These are phyloP conservation scores for Fraxinus angustifolia DNA, from an alignment of 305 asterid genomes.

Conservation along the genomic window DNA sequence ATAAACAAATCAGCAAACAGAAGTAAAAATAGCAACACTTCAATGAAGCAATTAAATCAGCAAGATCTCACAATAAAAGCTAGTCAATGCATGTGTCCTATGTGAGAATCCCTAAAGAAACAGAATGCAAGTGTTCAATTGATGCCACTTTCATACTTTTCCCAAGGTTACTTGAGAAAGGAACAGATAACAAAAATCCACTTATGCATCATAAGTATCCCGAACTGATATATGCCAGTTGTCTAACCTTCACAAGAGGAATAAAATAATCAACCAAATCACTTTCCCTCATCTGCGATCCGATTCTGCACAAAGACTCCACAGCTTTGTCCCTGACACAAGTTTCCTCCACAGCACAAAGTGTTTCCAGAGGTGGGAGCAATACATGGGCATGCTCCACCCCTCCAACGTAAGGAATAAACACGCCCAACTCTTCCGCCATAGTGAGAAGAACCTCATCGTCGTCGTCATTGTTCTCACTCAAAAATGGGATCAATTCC, in stretches of 20 bases:
- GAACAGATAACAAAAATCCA: not conserved
- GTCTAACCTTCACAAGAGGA: constrained; percentile 81
- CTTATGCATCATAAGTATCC: not conserved
- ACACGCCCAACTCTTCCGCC: constrained; percentile 90
- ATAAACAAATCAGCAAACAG: constrained; percentile 13
- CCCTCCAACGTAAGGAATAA: constrained; percentile 89
- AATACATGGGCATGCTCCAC: constrained; percentile 80
- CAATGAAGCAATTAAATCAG: not conserved
- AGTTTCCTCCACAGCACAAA: constrained; percentile 88
- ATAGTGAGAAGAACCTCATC: constrained; percentile 85
- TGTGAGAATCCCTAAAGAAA: not conserved
- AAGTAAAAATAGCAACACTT: constrained; percentile 19
- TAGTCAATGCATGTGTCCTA: not conserved
- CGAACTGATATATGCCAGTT: not conserved
- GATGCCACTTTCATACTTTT: constrained; percentile 1
- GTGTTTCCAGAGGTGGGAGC: constrained; percentile 85
- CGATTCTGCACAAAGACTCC: constrained; percentile 84
- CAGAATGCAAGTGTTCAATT: not conserved
- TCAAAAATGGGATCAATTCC: constrained; percentile 77
- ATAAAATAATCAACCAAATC: constrained; percentile 77
- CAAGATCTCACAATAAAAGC: not conserved
- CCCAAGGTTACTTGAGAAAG: not conserved
- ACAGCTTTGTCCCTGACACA: constrained; percentile 94
- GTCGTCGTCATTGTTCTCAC: constrained; percentile 89
- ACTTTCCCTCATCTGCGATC: constrained; percentile 87